Evolutionary conservation across 768 basidiomycete genomes (phyloP).

Genomic region (Boletus subparvulus): DNA sequence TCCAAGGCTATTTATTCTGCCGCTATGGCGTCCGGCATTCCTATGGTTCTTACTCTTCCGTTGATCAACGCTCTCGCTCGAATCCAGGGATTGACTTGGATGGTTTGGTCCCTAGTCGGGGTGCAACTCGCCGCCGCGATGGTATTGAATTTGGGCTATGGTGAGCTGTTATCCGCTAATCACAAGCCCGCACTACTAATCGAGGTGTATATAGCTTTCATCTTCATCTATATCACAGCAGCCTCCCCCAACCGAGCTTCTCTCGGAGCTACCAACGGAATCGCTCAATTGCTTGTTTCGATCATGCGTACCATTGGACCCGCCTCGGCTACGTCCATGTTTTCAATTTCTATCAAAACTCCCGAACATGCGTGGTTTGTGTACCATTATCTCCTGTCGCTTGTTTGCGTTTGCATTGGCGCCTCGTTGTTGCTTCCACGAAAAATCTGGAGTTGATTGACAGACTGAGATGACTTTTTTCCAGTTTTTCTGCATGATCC

Average conservation of each 20-base stretch:
- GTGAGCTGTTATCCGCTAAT: constrained; percentile 37
- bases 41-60: constrained; percentile 59
- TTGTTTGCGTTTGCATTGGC: constrained; percentile 16
- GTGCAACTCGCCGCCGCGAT: constrained; percentile 50
- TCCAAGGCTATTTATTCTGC: constrained; percentile 57
- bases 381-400: constrained; percentile 24
- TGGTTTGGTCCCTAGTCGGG: constrained; percentile 52
- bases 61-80: constrained; percentile 57
- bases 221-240: constrained; percentile 69
- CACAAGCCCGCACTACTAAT: not conserved
- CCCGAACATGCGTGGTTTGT: constrained; percentile 28
- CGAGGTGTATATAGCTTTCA: constrained; percentile 47
- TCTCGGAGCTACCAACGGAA: constrained; percentile 71
- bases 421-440: constrained; percentile 30
- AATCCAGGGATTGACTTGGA: constrained; percentile 42
- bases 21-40: constrained; percentile 51
- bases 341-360: constrained; percentile 60
- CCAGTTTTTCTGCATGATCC: not conserved
- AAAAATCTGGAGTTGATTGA: constrained; percentile 19
- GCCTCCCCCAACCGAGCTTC: constrained; percentile 65
- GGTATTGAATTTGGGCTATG: constrained; percentile 52
- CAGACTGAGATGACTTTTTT: not conserved
- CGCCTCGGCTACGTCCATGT: constrained; percentile 58
- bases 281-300: constrained; percentile 45
- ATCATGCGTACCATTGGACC: constrained; percentile 52